These are phyloP conservation scores for Solanum etuberosum DNA, from an alignment of 257 asterid genomes.

Conservation along the genomic window DNA sequence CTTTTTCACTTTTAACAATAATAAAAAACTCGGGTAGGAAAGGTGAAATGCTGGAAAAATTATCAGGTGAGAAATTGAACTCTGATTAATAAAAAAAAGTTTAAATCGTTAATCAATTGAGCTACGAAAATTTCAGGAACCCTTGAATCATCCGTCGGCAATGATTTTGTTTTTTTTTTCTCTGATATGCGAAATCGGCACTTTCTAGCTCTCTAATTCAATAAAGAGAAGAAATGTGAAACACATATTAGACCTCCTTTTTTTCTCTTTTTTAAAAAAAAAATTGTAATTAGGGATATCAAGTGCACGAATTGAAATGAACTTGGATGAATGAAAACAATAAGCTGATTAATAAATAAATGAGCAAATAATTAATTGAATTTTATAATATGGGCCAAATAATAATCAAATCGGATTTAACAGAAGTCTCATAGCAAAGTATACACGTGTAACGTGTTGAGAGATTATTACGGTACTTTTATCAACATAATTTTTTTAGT, in stretches of 20 bases:
- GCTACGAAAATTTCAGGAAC: not conserved
- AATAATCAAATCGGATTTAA: not conserved
- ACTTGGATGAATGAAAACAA: not conserved
- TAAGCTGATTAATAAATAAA: not conserved
- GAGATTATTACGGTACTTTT: not conserved
- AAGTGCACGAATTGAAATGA: not conserved
- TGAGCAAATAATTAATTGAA: not conserved
- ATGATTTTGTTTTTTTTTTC: not conserved
- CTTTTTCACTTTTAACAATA: not conserved
- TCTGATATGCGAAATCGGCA: not conserved
- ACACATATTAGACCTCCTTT: not conserved
- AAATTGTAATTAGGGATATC: not conserved
- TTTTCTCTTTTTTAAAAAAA: too few species aligned
- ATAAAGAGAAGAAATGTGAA: not conserved
- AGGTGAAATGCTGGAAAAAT: not conserved
- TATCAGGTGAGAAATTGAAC: rapidly evolving
- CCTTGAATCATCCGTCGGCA: not conserved
- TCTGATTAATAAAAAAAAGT: not conserved
- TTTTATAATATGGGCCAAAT: not conserved
- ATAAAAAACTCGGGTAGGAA: not conserved
- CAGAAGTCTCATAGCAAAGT: not conserved
- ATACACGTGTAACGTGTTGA: not conserved
- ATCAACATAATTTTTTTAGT: not conserved
- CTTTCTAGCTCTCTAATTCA: not conserved
- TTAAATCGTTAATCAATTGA: not conserved